A percentile compares a stretch with the other conserved stretches of the same genome.
phyloP scores from a whole-genome alignment of 768 basidiomycete species.

The Gautieria morchelliformis region DNA sequence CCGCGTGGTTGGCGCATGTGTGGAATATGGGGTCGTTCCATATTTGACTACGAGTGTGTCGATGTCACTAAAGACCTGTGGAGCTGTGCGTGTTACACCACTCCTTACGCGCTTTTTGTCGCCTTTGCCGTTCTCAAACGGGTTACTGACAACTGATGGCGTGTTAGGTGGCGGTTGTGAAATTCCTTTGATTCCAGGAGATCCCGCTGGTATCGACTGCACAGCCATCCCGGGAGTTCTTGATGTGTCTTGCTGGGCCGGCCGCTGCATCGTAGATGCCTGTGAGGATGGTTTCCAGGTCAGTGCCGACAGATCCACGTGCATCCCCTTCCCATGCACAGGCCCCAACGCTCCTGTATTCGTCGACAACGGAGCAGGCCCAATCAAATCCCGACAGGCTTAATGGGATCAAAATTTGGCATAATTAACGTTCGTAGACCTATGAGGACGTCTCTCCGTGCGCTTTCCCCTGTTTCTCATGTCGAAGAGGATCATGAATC shows the following conservation, averaged over 20 bases:
- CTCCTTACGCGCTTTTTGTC: neutral
- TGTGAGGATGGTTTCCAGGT: conserved; percentile 32
- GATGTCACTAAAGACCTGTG: conserved; percentile 38
- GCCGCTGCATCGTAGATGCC: conserved; percentile 33
- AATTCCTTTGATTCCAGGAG: conserved; percentile 19
- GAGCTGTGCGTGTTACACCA: conserved; percentile 33
- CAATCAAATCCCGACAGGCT: no score
- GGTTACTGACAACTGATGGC: neutral
- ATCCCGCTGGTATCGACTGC: conserved; percentile 34
- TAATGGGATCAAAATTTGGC: no score
- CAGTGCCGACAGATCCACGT: neutral
- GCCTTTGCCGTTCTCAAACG: neutral
- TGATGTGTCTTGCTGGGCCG: conserved; percentile 37
- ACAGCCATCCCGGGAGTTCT: conserved; percentile 36
- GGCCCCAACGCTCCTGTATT: neutral
- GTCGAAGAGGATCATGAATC: no score
- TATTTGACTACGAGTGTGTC: conserved; percentile 39
- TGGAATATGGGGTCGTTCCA: conserved; percentile 29
- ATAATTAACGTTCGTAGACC: no score
- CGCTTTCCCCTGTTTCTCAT: no score
- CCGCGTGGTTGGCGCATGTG: conserved; percentile 32
- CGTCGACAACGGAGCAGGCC: neutral
- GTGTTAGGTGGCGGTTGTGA: conserved; percentile 39
- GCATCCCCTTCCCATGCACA: neutral
- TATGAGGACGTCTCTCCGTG: no score